Conservation (phyloP, 768 basidiomycete species). For the Pleurotus tuoliensis region DNA sequence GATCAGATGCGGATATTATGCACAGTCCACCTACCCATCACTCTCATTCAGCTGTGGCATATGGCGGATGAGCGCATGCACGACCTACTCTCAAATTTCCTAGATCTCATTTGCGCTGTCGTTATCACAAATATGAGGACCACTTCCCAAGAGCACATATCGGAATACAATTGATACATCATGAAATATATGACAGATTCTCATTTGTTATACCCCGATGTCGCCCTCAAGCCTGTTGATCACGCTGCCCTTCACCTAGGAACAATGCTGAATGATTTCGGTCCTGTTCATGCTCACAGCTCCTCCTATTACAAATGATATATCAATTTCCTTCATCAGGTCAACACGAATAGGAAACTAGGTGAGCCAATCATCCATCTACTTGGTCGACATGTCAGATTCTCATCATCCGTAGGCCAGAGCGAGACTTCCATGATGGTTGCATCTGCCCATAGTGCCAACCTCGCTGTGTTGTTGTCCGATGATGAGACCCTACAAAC, state of each 20-base stretch:
- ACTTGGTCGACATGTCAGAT: not conserved
- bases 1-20: slow-evolving; percentile 1
- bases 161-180: slow-evolving; percentile 17
- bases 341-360: slow-evolving; percentile 19
- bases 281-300: slow-evolving; percentile 23
- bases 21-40: not conserved
- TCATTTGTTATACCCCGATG: slow-evolving; percentile 14
- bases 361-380: slow-evolving; percentile 10
- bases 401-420: slow-evolving; percentile 6
- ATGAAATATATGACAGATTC: slow-evolving; percentile 14
- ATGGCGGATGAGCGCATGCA: not conserved
- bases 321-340: slow-evolving; percentile 19
- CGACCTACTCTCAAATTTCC: not conserved
- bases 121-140: slow-evolving; percentile 16
- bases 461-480: slow-evolving; percentile 11
- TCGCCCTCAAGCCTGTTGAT: slow-evolving; percentile 15
- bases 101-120: slow-evolving; percentile 12
- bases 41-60: not conserved
- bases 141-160: slow-evolving; percentile 15
- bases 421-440: slow-evolving; percentile 14
- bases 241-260: slow-evolving; percentile 22
- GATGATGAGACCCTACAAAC: slow-evolving; percentile 6
- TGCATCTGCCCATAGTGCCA: slow-evolving; percentile 8
- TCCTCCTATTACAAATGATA: slow-evolving; percentile 25
- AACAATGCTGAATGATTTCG: slow-evolving; percentile 15